Base-by-base conservation (phyloP, 371 early-diverging fungal species). In the Encephalitozoon intestinalis region DNA sequence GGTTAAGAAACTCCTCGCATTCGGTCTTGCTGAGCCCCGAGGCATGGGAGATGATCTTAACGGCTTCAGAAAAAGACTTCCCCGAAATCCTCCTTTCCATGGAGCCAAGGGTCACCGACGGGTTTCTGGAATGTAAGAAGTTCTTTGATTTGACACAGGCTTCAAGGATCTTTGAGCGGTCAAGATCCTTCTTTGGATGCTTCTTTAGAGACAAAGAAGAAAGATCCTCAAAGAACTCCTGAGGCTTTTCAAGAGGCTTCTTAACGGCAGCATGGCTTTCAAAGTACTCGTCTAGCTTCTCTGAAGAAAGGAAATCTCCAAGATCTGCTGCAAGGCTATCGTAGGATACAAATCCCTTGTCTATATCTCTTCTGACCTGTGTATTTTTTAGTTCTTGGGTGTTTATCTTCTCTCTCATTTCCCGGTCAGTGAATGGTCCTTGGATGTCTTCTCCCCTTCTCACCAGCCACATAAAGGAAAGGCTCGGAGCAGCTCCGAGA, bases 401-500 rank as follows among this genome's bases (percentile, higher is more conserved):
- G 11, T 31, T 37, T 1, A 72, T 18, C 37, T 53, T 64, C 3
- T 44, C 12, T 18, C 51, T 43, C 75, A 75, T 70, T 31, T 76
- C 78, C 12, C 70, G 70, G 41, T 51, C 67, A 7, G 66, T 70
- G 39, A 69, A 81, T 21, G 81, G 81, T 0, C 81, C 81, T n/a
- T 44, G 51, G 39, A 78, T 43, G 25, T 25, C 23, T 26, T 65
- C 50, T 2, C 39, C 40, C 23, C 30, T 26, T 53, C 49, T 66
- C 40, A 78, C 52, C 2, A 78, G 49, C 78, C 78, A 78, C 18
- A 28, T 34, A 15, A 54, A 46, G 18, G 34, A 67, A 3, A 30
- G 43, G 31, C 37, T 58, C 49, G 41, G 53, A 1, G 58, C 34
- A 2, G 6, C 9, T 34, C 58, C 52, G 11, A 75, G 30, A 21